Evolutionary conservation across 208 protist genomes (phyloP).

Genomic region (Leishmania tropica): DNA sequence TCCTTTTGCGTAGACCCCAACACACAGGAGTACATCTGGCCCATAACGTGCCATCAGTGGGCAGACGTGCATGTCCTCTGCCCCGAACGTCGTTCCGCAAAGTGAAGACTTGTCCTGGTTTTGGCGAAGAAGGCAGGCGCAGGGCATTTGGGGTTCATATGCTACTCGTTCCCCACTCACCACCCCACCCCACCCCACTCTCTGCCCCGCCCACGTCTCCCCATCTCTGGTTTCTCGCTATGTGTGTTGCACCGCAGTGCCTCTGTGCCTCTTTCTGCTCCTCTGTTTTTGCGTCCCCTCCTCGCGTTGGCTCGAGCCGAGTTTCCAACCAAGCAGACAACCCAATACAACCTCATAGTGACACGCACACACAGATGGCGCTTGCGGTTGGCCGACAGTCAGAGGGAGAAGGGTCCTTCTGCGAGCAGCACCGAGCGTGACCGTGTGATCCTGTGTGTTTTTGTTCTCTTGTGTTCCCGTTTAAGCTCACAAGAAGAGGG

Average conservation of each 20-base stretch:
- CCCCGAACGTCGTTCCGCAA: slow-evolving; percentile 29
- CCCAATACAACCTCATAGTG: background rate
- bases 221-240: background rate
- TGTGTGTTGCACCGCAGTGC: background rate
- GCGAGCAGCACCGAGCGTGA: background rate
- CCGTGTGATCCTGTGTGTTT: background rate
- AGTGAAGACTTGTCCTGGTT: background rate
- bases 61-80: slow-evolving; percentile 39
- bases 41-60: slow-evolving; percentile 45
- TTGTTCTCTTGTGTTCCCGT: background rate
- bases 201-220: background rate
- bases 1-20: slow-evolving; percentile 39
- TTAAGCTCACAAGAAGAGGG: too few relatives aligned
- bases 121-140: background rate
- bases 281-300: background rate
- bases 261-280: background rate
- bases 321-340: background rate
- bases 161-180: background rate
- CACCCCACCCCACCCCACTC: background rate
- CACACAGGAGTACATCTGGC: slow-evolving; percentile 64
- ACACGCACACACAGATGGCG: background rate
- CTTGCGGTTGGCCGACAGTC: background rate
- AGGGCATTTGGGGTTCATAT: background rate
- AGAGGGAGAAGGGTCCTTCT: background rate
- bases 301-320: background rate